Evolutionary conservation across 495 filamentous ascomycete genomes (phyloP).

Genomic region (Xylaria scruposa): DNA sequence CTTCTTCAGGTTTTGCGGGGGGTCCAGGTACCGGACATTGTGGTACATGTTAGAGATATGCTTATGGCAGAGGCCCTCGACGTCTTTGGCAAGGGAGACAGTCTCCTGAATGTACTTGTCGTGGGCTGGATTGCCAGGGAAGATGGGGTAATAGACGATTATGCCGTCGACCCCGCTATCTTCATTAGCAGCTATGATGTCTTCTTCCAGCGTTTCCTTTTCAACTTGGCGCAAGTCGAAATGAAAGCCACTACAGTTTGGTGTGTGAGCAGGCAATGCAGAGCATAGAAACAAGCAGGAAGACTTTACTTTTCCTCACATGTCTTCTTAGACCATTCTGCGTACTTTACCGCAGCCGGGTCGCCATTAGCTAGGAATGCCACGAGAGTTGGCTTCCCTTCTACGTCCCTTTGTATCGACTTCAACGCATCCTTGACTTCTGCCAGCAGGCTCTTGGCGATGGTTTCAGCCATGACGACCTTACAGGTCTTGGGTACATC

Average conservation of each 20-base stretch:
- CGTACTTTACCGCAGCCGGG: conserved; percentile 89
- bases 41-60: conserved; percentile 99
- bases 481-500: conserved; percentile 76
- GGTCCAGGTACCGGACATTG: conserved; percentile 92
- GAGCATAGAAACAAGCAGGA: conserved; percentile 28
- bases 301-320: conserved; percentile 85
- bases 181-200: conserved; percentile 79
- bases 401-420: conserved; percentile 59
- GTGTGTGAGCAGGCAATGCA: conserved; percentile 24
- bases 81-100: conserved; percentile 88
- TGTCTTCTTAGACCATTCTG: conserved; percentile 96
- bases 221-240: conserved; percentile 83
- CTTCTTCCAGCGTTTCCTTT: conserved; percentile 87
- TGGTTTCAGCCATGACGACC: conserved; percentile 82
- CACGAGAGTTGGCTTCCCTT: conserved; percentile 74
- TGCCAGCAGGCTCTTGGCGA: conserved; percentile 77
- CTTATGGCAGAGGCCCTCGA: conserved; percentile 90
- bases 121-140: conserved; percentile 72
- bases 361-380: conserved; percentile 93
- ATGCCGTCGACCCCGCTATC: conserved; percentile 85
- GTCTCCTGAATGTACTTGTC: conserved; percentile 96
- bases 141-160: conserved; percentile 98
- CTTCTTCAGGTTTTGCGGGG: conserved; percentile 75
- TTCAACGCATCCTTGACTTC: conserved; percentile 78
- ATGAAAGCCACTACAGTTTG: conserved; percentile 74